Percentiles rank a stretch among this genome's conserved stretches.
These are phyloP conservation scores for Odontarrhena argentea DNA, from an alignment of 345 rosid genomes.

Conservation along the genomic window DNA sequence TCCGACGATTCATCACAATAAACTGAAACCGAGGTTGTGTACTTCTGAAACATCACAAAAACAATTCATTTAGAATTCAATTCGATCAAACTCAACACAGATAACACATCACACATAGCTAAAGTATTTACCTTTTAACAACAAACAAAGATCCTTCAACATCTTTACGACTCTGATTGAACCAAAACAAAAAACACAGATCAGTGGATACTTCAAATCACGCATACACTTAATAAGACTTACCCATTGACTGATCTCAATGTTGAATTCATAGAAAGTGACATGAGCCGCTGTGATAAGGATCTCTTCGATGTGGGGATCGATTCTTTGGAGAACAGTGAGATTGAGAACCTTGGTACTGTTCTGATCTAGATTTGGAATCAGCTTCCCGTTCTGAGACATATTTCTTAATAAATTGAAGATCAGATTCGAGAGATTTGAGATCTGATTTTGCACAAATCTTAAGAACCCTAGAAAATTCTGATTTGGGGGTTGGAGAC, in stretches of 20 bases:
- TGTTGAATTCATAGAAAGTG: conserved; percentile 90
- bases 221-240: not conserved
- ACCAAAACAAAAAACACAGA: conserved; percentile 1
- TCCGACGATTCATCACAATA: conserved; percentile 93
- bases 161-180: conserved; percentile 80
- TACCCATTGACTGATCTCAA: conserved; percentile 89
- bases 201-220: not conserved
- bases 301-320: conserved; percentile 84
- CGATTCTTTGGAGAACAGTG: conserved; percentile 90
- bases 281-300: conserved; percentile 96
- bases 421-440: not conserved
- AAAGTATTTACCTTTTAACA: conserved; percentile 67
- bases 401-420: conserved; percentile 30
- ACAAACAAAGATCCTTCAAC: conserved; percentile 97
- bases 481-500: conserved; percentile 34
- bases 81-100: not conserved
- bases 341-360: conserved; percentile 86
- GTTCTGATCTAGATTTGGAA: conserved; percentile 88
- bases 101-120: not conserved
- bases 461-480: conserved; percentile 37
- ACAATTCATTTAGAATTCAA: conserved; percentile 3
- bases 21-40: conserved; percentile 95
- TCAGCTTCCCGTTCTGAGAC: conserved; percentile 86
- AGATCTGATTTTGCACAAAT: conserved; percentile 21
- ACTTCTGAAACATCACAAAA: conserved; percentile 52